A percentile compares a stretch with the other conserved stretches of the same genome.
These are phyloP conservation scores for Fusarium tuaranense DNA, from an alignment of 2,329 filamentous ascomycete species.

Conservation along the genomic window DNA sequence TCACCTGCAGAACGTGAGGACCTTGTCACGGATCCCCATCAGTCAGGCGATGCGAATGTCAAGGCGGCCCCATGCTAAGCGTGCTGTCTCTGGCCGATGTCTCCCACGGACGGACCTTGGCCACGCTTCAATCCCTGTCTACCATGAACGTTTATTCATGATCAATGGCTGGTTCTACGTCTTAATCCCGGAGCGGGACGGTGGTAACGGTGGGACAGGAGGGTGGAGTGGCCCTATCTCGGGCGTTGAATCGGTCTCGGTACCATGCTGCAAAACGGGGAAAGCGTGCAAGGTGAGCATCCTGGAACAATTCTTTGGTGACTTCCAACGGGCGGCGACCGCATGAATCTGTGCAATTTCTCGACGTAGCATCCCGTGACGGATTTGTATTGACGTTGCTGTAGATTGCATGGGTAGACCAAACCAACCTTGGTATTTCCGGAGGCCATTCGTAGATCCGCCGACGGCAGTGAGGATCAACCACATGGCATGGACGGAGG, in stretches of 20 bases:
- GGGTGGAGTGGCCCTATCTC: slow-evolving; percentile 24
- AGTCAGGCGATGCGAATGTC: slow-evolving; percentile 25
- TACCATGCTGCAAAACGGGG: slow-evolving; percentile 29
- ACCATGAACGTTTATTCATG: slow-evolving; percentile 7
- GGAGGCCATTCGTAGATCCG: slow-evolving; percentile 28
- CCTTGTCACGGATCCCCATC: slow-evolving; percentile 27
- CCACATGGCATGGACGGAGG: slow-evolving; percentile 4
- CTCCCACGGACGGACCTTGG: slow-evolving; percentile 6
- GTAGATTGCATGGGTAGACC: slow-evolving; percentile 1
- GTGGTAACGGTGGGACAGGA: slow-evolving; percentile 38
- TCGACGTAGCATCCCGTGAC: slow-evolving; percentile 32
- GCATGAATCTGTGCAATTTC: slow-evolving; percentile 27
- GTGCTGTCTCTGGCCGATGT: slow-evolving; percentile 15
- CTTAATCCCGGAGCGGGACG: slow-evolving; percentile 27
- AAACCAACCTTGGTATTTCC: slow-evolving; percentile 12
- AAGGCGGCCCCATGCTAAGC: slow-evolving; percentile 23
- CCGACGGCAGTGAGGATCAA: slow-evolving; percentile 18
- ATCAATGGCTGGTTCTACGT: slow-evolving; percentile 25
- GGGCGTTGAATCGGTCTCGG: slow-evolving; percentile 17
- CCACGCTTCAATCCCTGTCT: not conserved
- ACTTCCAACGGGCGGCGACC: not conserved
- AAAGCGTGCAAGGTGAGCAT: slow-evolving; percentile 5
- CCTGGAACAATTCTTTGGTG: slow-evolving; percentile 2
- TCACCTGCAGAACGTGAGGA: slow-evolving; percentile 8
- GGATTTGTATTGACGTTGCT: slow-evolving; percentile 19